A percentile compares a stretch with the other conserved stretches of the same genome.
phyloP scores from a whole-genome alignment of 305 asterid species.

The Fraxinus sp. region DNA sequence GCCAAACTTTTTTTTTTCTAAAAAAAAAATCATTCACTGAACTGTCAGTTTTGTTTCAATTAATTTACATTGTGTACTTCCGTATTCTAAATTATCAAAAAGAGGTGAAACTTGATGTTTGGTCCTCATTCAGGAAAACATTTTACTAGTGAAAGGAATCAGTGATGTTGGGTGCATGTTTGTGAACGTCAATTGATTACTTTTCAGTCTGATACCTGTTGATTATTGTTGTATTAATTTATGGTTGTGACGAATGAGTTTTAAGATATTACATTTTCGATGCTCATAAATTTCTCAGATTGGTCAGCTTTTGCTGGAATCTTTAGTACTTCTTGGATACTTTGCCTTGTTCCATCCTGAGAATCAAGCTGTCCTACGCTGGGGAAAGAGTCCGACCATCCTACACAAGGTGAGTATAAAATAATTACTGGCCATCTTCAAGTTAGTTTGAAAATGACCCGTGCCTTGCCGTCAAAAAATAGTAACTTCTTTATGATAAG shows the following conservation, averaged over 20 bases:
- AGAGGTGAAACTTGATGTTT: background rate
- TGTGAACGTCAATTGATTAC: background rate
- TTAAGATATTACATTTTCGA: background rate
- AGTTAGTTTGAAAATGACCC: background rate
- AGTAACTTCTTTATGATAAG: background rate
- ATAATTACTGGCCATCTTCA: background rate
- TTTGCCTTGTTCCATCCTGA: constrained; percentile 82
- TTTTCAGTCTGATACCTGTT: background rate
- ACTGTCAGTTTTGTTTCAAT: background rate
- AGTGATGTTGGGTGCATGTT: background rate
- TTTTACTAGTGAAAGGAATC: background rate
- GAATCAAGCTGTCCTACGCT: constrained; percentile 94
- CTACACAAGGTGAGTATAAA: constrained; percentile 76
- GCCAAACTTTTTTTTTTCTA: background rate
- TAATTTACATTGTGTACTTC: background rate
- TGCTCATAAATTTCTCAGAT: constrained; percentile 42
- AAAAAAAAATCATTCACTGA: background rate
- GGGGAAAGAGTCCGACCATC: constrained; percentile 99
- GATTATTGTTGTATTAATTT: background rate
- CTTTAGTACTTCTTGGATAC: constrained; percentile 83
- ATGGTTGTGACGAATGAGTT: background rate
- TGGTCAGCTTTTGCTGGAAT: constrained; percentile 79
- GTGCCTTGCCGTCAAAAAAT: background rate
- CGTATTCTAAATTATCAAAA: background rate
- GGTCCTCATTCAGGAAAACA: background rate